Base-by-base conservation (phyloP, 2,329 filamentous ascomycete species). In the Colletotrichum caudatum region DNA sequence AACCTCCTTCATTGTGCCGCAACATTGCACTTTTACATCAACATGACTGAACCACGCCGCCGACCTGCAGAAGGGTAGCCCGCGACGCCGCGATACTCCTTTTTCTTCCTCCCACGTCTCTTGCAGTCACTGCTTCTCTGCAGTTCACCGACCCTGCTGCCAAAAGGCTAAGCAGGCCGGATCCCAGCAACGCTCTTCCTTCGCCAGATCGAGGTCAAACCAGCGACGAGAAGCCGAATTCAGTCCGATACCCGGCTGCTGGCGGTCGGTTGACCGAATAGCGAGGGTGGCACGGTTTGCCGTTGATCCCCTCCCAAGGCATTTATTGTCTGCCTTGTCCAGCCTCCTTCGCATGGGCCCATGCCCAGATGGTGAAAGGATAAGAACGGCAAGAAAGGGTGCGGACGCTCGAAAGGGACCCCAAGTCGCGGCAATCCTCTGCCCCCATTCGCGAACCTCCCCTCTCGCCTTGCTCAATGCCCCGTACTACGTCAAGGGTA, bases 211-310 rank as follows among this genome's bases (percentile, higher is more conserved):
- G 23, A 41, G 26, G 41, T 57, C 66, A 46, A 50, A 62, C 39
- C 64, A 63, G 68, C 58, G 58, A 68, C 58, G 64, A 53, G 51
- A 68, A 54, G 58, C 58, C 58, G 64, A 68, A 63, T 58, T 29
- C 8, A 68, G 58, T 20, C 68, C 64, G 64, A 46, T 59, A 63
- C 23, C 58, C 57, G 61, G 35, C 50, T 18, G 61, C 23, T 56
- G 44, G 50, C 50, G 50, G 37, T 56, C 50, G 37, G 37, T 56
- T 64, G 51, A 48, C 58, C 58, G 64, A 68, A 63, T 14, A 56
- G 51, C 64, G 51, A 71, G 69, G 64, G 51, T 68, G 69, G 69
- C 69, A 71, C 69, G 69, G 68, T 53, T 58, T 37, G 51, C 37
- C 53, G 35, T 51, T 66, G 44, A 53, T 53, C 29, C 37, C 53